Evolutionary conservation across 2,329 filamentous ascomycete species (phyloP).

Genomic region (Elsinoe ampelina): DNA sequence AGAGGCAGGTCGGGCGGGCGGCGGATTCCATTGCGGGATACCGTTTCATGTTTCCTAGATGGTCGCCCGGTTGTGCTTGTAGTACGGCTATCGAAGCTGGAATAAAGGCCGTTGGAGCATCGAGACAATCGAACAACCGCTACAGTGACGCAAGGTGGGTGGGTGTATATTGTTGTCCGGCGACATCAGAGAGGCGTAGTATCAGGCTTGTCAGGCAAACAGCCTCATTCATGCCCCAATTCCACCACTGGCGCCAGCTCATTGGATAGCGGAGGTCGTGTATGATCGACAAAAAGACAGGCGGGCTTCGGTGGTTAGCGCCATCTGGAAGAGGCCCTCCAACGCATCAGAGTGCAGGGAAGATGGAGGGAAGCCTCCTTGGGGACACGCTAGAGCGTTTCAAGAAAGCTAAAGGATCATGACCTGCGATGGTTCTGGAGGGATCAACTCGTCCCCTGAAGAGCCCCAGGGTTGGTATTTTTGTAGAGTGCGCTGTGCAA

Average conservation of each 20-base stretch:
- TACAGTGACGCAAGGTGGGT: conserved; percentile 6
- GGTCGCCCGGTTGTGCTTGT: conserved; percentile 5
- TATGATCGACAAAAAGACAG: conserved; percentile 9
- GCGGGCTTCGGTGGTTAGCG: neutral
- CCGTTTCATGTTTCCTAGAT: conserved; percentile 7
- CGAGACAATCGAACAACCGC: conserved; percentile 1
- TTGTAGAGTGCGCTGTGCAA: neutral
- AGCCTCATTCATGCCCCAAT: neutral
- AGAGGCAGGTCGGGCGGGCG: neutral
- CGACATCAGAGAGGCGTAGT: neutral
- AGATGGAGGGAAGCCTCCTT: neutral
- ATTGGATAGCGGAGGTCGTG: neutral
- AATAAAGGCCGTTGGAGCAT: conserved; percentile 5
- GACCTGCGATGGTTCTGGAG: neutral
- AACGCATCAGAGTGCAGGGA: conserved; percentile 8
- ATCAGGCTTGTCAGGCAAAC: neutral
- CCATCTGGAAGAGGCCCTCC: neutral
- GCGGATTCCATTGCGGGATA: conserved; percentile 7
- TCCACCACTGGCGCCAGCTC: neutral
- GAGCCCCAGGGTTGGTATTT: neutral
- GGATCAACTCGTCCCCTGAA: neutral
- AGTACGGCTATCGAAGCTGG: conserved; percentile 1
- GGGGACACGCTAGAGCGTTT: conserved; percentile 11
- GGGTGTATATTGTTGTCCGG: neutral
- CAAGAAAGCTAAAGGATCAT: conserved; percentile 8